phyloP scores from a whole-genome alignment of 2,329 filamentous ascomycete species.

The Claviceps maximensis region DNA sequence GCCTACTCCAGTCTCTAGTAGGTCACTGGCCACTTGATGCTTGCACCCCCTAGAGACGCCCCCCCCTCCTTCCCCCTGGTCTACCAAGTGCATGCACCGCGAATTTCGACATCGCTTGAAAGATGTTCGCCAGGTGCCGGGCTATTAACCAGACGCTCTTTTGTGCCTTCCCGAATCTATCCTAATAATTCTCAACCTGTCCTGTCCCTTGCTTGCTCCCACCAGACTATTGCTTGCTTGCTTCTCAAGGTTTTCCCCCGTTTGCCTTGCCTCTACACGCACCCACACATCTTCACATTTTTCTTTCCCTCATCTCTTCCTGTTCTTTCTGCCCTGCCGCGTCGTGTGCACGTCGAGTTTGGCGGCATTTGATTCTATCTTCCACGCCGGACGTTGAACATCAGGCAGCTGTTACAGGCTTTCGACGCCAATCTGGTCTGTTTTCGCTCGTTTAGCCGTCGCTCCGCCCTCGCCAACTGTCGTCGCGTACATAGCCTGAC shows the following conservation, averaged over 20 bases:
- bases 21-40: background rate
- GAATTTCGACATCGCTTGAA: background rate
- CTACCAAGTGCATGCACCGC: background rate
- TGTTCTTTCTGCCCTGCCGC: background rate
- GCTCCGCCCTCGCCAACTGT: background rate
- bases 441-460: background rate
- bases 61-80: background rate
- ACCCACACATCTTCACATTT: background rate
- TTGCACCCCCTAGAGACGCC: background rate
- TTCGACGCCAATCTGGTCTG: background rate
- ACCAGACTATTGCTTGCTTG: background rate
- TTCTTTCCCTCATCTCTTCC: background rate
- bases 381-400: constrained; percentile 4
- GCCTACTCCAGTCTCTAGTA: no score
- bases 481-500: background rate
- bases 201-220: background rate
- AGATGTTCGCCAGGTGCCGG: background rate
- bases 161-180: background rate
- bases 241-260: background rate
- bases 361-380: background rate
- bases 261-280: background rate
- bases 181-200: background rate
- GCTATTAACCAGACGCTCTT: background rate
- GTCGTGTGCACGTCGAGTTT: background rate
- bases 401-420: background rate